Evolutionary conservation across 495 filamentous ascomycete genomes (phyloP).

Genomic region (Choiromyces venosus): DNA sequence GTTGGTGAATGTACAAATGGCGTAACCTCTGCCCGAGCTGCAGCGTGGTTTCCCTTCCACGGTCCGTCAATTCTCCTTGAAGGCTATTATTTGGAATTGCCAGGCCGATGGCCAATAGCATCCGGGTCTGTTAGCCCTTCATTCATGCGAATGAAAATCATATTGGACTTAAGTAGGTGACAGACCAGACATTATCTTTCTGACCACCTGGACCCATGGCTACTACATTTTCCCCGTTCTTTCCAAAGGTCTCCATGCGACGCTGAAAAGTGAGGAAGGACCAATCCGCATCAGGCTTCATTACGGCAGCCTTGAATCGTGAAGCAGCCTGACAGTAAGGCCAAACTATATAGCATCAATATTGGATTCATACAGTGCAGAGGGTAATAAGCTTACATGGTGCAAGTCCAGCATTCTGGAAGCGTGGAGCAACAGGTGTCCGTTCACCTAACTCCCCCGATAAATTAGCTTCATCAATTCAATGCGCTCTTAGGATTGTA

Average conservation of each 20-base stretch:
- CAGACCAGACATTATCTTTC: constrained; percentile 31
- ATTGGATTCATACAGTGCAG: not conserved
- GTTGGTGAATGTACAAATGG: constrained; percentile 79
- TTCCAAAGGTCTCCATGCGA: constrained; percentile 34
- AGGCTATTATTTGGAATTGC: constrained; percentile 45
- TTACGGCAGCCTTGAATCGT: constrained; percentile 64
- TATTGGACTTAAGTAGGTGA: not conserved
- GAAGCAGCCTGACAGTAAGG: constrained; percentile 79
- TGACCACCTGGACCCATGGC: constrained; percentile 1
- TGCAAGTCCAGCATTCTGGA: constrained; percentile 78
- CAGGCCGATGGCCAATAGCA: not conserved
- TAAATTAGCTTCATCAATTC: constrained; percentile 6
- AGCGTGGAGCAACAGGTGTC: constrained; percentile 76
- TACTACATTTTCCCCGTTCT: constrained; percentile 17
- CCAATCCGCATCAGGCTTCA: constrained; percentile 46
- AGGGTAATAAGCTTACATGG: constrained; percentile 52
- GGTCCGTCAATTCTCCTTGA: constrained; percentile 82
- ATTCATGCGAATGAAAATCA: not conserved
- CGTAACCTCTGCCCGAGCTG: constrained; percentile 72
- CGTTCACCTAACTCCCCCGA: constrained; percentile 57
- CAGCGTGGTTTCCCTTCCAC: constrained; percentile 75
- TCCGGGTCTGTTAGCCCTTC: constrained; percentile 6
- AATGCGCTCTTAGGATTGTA: not conserved
- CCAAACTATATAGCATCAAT: constrained; percentile 59
- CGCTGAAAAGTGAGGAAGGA: constrained; percentile 27